A percentile compares a stretch with the other conserved stretches of the same genome.
These are phyloP conservation scores for Nemania sp. DNA, from an alignment of 2,329 filamentous ascomycete genomes.

Conservation along the genomic window DNA sequence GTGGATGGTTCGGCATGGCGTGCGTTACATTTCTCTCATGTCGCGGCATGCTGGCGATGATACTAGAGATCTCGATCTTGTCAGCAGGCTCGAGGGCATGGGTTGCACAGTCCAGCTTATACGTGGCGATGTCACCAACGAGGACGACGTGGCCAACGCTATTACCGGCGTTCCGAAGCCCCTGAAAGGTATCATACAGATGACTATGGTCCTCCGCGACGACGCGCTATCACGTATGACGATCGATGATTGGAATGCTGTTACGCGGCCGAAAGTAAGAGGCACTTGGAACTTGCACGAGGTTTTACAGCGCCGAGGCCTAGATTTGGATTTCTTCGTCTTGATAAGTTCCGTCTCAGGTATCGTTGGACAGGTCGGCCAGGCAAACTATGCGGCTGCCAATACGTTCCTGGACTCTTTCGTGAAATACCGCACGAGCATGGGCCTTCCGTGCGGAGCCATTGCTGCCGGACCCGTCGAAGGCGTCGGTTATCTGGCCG, in stretches of 20 bases:
- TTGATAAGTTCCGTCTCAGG: constrained; percentile 37
- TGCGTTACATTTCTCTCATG: constrained; percentile 7
- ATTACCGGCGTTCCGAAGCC: not conserved
- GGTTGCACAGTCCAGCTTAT: constrained; percentile 2
- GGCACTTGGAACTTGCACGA: constrained; percentile 47
- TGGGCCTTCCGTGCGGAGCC: constrained; percentile 39
- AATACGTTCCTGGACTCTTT: constrained; percentile 43
- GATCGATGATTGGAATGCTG: constrained; percentile 26
- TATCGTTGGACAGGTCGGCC: constrained; percentile 34
- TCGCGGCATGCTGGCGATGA: constrained; percentile 19
- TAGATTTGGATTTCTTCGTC: constrained; percentile 43
- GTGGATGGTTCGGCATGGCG: constrained; percentile 29
- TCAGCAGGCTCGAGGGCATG: constrained; percentile 21
- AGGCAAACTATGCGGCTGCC: constrained; percentile 43
- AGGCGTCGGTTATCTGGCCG: constrained; percentile 42
- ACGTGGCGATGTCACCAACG: not conserved
- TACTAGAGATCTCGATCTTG: constrained; percentile 3
- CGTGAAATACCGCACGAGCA: constrained; percentile 33
- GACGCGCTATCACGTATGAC: constrained; percentile 41
- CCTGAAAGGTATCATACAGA: not conserved
- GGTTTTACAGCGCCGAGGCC: constrained; percentile 25
- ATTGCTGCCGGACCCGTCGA: constrained; percentile 44
- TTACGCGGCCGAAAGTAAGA: constrained; percentile 42
- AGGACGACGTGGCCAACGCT: not conserved
- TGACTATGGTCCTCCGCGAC: constrained; percentile 1